A percentile compares a stretch with the other conserved stretches of the same genome.
Conservation (phyloP, 2,329 filamentous ascomycete species). For the Diaporthe australafricana region DNA sequence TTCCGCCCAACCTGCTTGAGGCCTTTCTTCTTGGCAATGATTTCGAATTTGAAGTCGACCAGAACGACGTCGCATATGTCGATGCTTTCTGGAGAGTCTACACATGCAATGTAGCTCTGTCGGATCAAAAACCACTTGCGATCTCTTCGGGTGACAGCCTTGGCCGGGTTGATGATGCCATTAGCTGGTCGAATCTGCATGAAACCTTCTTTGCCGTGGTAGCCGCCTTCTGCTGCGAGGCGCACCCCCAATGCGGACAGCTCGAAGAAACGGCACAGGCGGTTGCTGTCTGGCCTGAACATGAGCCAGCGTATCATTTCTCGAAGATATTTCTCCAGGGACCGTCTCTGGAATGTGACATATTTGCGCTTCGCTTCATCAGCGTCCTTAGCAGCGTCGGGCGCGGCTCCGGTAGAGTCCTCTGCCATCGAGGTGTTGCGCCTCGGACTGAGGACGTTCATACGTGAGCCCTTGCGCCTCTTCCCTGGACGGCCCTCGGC, state of each 20-base stretch:
- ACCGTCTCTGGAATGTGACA: slow-evolving; percentile 84
- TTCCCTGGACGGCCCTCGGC: slow-evolving; percentile 64
- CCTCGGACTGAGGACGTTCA: slow-evolving; percentile 63
- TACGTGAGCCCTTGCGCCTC: slow-evolving; percentile 62
- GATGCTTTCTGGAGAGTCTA: slow-evolving; percentile 99
- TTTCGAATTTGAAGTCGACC: slow-evolving; percentile 88
- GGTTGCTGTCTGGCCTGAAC: slow-evolving; percentile 94
- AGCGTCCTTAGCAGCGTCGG: slow-evolving; percentile 62
- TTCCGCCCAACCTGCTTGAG: slow-evolving; percentile 53
- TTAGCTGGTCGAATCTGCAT: slow-evolving; percentile 93
- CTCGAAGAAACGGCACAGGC: slow-evolving; percentile 95
- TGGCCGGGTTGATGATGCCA: slow-evolving; percentile 81
- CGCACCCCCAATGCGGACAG: slow-evolving; percentile 93
- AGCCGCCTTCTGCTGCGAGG: slow-evolving; percentile 93
- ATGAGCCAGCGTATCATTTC: slow-evolving; percentile 97
- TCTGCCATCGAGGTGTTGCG: slow-evolving; percentile 64
- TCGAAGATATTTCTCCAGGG: slow-evolving; percentile 89
- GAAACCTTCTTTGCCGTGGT: slow-evolving; percentile 97
- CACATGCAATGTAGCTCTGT: slow-evolving; percentile 96
- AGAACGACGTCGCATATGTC: slow-evolving; percentile 98
- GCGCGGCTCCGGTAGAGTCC: slow-evolving; percentile 58
- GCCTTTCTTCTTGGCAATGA: slow-evolving; percentile 77
- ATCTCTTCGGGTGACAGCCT: slow-evolving; percentile 84
- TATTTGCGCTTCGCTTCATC: slow-evolving; percentile 71
- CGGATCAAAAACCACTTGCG: slow-evolving; percentile 99